phyloP scores from a whole-genome alignment of 2,329 filamentous ascomycete genomes.

The Cercospora brassicicola region DNA sequence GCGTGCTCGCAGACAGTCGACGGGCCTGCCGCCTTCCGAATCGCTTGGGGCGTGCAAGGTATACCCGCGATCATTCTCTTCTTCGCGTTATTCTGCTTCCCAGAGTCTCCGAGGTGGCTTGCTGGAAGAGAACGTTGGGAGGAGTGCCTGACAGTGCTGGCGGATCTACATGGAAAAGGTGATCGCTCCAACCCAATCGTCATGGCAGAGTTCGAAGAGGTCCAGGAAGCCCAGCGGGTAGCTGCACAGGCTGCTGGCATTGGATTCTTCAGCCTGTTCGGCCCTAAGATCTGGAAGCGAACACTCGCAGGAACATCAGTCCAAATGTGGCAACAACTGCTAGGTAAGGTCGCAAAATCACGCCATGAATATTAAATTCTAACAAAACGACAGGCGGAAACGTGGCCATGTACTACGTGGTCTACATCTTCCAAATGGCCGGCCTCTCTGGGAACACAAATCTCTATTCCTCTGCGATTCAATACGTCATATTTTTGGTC shows the following conservation, averaged over 20 bases:
- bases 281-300: constrained; percentile 58
- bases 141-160: constrained; percentile 46
- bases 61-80: constrained; percentile 49
- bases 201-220: constrained; percentile 51
- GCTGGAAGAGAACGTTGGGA: constrained; percentile 49
- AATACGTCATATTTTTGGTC: constrained; percentile 47
- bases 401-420: constrained; percentile 50
- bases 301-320: constrained; percentile 57
- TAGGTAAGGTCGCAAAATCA: constrained; percentile 23
- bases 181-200: constrained; percentile 48
- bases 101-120: constrained; percentile 50
- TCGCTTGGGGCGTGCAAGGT: constrained; percentile 49
- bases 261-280: constrained; percentile 47
- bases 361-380: not conserved
- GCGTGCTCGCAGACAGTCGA: constrained; percentile 51
- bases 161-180: constrained; percentile 48
- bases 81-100: constrained; percentile 49
- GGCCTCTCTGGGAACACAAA: constrained; percentile 55
- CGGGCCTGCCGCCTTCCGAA: constrained; percentile 52
- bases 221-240: constrained; percentile 42
- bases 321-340: constrained; percentile 58
- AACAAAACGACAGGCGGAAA: constrained; percentile 28
- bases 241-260: constrained; percentile 43
- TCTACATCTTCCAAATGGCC: constrained; percentile 62
- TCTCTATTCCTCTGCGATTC: constrained; percentile 41